phyloP scores from a whole-genome alignment of 495 filamentous ascomycete species.

The Lasiosphaeria ovina region DNA sequence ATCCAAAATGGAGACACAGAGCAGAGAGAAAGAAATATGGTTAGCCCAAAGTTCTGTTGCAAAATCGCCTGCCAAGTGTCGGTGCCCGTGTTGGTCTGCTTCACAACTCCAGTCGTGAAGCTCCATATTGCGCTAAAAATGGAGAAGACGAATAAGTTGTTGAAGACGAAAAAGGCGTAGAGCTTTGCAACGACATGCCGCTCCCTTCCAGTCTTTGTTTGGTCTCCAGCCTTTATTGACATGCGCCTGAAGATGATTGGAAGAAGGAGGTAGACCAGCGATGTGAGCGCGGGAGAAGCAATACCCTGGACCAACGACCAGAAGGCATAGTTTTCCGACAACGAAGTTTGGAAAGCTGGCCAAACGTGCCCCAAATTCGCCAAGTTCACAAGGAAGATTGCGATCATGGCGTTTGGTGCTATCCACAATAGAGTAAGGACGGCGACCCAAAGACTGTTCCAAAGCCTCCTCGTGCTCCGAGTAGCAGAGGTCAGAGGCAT shows the following conservation, averaged over 20 bases:
- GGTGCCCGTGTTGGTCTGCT: conserved; percentile 45
- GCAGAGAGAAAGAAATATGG: conserved; percentile 68
- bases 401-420: conserved; percentile 91
- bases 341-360: conserved; percentile 65
- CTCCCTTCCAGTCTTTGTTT: conserved; percentile 87
- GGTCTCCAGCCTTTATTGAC: conserved; percentile 74
- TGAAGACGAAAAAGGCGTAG: conserved; percentile 96
- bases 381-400: conserved; percentile 87
- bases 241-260: conserved; percentile 87
- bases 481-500: conserved; percentile 64
- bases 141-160: conserved; percentile 92
- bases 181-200: conserved; percentile 89
- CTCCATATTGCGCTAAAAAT: conserved; percentile 78
- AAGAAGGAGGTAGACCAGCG: conserved; percentile 81
- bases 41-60: conserved; percentile 56
- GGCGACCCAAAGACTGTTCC: conserved; percentile 80
- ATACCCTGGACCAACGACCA: conserved; percentile 96
- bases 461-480: conserved; percentile 67
- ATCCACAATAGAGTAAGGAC: conserved; percentile 85
- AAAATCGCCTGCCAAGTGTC: conserved; percentile 68
- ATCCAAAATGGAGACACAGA: conserved; percentile 88
- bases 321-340: conserved; percentile 57
- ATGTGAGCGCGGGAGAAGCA: conserved; percentile 84
- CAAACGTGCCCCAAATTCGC: conserved; percentile 77
- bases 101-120: conserved; percentile 64